These are phyloP conservation scores for Candida oleophila DNA, from an alignment of 805 yeast genomes.

Conservation along the genomic window DNA sequence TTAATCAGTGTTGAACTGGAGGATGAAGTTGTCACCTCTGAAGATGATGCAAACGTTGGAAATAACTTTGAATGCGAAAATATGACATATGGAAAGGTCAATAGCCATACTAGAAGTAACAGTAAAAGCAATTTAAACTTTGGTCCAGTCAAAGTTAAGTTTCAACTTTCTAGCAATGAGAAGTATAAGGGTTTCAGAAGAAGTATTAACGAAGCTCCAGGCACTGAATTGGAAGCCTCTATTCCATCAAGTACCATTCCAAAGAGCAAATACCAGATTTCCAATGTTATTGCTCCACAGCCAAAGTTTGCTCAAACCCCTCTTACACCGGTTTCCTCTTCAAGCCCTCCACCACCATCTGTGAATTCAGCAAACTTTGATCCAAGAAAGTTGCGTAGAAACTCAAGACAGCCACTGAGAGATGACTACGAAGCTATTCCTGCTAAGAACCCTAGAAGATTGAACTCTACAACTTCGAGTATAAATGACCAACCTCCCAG, in stretches of 20 bases:
- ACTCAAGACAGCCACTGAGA: background rate
- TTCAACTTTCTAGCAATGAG: constrained; percentile 28
- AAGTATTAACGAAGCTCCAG: constrained; percentile 15
- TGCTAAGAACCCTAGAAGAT: constrained; percentile 14
- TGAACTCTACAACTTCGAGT: constrained; percentile 8
- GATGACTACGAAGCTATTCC: constrained; percentile 1
- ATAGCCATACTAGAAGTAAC: background rate
- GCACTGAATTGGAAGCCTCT: constrained; percentile 3
- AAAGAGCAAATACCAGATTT: background rate
- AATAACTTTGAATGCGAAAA: background rate
- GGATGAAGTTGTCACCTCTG: constrained; percentile 7
- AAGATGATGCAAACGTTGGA: constrained; percentile 5
- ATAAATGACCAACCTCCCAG: background rate
- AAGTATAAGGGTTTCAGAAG: constrained; percentile 45
- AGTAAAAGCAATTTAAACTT: constrained; percentile 4
- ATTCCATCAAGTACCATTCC: constrained; percentile 2
- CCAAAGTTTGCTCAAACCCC: background rate
- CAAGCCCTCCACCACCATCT: constrained; percentile 13
- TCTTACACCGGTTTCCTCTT: constrained; percentile 5
- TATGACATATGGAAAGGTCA: constrained; percentile 3
- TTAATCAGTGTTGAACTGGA: constrained; percentile 12
- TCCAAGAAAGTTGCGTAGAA: constrained; percentile 18
- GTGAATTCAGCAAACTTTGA: constrained; percentile 13
- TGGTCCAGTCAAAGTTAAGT: constrained; percentile 10
- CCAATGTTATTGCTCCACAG: background rate